These are phyloP conservation scores for Suhomyces kunorum DNA, from an alignment of 1,139 yeast genomes.

Conservation along the genomic window DNA sequence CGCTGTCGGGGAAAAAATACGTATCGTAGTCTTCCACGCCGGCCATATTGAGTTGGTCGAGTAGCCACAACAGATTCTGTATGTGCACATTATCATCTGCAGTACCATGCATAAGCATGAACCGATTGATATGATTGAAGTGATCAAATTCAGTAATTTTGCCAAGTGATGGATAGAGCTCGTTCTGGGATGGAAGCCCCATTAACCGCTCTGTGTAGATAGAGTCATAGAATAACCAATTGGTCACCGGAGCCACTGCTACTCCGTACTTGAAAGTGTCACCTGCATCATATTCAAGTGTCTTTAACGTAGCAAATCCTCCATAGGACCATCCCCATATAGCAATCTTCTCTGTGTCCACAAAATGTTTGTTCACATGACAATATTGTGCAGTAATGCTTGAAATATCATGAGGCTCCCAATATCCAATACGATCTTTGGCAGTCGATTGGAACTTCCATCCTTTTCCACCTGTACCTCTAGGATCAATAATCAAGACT, in stretches of 20 bases:
- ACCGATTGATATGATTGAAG: slow-evolving; percentile 55
- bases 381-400: slow-evolving; percentile 66
- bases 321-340: slow-evolving; percentile 98
- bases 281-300: slow-evolving; percentile 72
- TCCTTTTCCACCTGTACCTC: slow-evolving; percentile 93
- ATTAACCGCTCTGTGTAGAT: slow-evolving; percentile 90
- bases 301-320: slow-evolving; percentile 76
- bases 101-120: slow-evolving; percentile 90
- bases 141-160: slow-evolving; percentile 48
- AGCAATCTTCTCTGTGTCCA: slow-evolving; percentile 68
- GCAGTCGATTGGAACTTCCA: slow-evolving; percentile 75
- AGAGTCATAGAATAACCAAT: slow-evolving; percentile 79
- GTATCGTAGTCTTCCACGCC: slow-evolving; percentile 82
- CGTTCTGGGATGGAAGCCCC: slow-evolving; percentile 63
- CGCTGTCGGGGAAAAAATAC: slow-evolving; percentile 91
- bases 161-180: slow-evolving; percentile 47
- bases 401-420: slow-evolving; percentile 85
- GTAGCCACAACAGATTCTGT: slow-evolving; percentile 75
- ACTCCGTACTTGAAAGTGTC: slow-evolving; percentile 70
- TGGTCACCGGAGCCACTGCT: slow-evolving; percentile 89
- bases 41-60: slow-evolving; percentile 66
- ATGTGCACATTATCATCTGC: slow-evolving; percentile 97
- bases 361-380: slow-evolving; percentile 46
- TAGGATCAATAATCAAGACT: slow-evolving; percentile 83
- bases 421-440: slow-evolving; percentile 68